Base-by-base conservation (phyloP, 140 eudicot species). In the Senecio squalidus region DNA sequence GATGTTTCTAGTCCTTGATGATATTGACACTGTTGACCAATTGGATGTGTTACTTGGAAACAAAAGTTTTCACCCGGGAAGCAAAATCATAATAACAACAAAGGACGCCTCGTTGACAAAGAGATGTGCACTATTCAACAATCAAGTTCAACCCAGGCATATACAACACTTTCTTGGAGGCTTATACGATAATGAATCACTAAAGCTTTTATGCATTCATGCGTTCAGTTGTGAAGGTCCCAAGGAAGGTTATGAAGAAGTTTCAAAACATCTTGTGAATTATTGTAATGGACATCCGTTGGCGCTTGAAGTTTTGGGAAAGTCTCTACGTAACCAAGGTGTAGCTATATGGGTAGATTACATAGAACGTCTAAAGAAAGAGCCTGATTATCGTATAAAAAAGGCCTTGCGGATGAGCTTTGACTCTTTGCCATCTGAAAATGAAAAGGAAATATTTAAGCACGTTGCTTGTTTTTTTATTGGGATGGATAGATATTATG, bases 1-100 rank as follows among this genome's bases (percentile, higher is more conserved):
- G 2, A 9, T 30, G 36, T 30, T 30, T 30, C 9, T 30, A 30
- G 68, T 73, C 22, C 64, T 73, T 40, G 78, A 73, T 56, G 74
- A 73, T 38, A 22, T 73, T 65, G 47, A 50, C 29, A 18, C 44
- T 28, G 24, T 47, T 8, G 16, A 47, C 28, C 68, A 58, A 3
- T 8, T 68, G n/a, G 17, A 47, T 58, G 31, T 38, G 6, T 26
- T 72, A 30, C 52, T 72, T 31, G 72, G 77, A 53, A 63, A 25
- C 4, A 25, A 15, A 46, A 22, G 62, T 43, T 41, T 53, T 55
- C 50, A 48, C 60, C 69, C 63, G 4, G 69, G 75, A 28, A 70
- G 75, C 58, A 62, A 62, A 62, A 21, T 62, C 23, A 46, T 62
- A 20, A 13, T 62, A 13, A 62, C 68, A 14, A 63, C 59, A 4